Evolutionary conservation across 2,329 filamentous ascomycete genomes (phyloP).

Genomic region (Pleoardoris graminearum): DNA sequence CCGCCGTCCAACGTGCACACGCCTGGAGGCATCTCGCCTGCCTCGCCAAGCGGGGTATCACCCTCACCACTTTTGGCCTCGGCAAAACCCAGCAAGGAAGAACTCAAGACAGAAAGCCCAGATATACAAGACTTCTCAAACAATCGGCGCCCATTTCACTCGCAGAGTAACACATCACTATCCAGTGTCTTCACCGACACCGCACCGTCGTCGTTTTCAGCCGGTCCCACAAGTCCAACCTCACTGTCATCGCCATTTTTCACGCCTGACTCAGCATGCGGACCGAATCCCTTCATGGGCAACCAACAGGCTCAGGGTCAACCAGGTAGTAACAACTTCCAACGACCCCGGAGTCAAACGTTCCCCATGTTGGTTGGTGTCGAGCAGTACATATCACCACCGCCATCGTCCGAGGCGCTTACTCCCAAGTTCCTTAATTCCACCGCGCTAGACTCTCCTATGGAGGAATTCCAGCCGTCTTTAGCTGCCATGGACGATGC

Average conservation of each 20-base stretch:
- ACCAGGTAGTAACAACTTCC: constrained; percentile 59
- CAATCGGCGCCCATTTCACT: constrained; percentile 67
- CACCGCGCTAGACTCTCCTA: constrained; percentile 56
- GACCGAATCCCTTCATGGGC: constrained; percentile 64
- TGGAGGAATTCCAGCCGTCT: constrained; percentile 50
- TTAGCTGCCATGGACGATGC: constrained; percentile 48
- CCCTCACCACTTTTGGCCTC: constrained; percentile 67
- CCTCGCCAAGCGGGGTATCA: constrained; percentile 69
- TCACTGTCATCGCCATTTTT: constrained; percentile 77
- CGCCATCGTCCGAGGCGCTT: constrained; percentile 56
- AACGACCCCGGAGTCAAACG: constrained; percentile 83
- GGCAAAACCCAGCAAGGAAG: constrained; percentile 70
- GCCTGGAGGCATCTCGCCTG: constrained; percentile 69
- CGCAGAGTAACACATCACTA: constrained; percentile 67
- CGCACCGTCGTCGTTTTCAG: constrained; percentile 68
- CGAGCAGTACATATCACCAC: constrained; percentile 60
- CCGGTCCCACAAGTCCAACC: constrained; percentile 71
- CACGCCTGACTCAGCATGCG: constrained; percentile 70
- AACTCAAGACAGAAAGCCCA: constrained; percentile 60
- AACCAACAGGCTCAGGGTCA: constrained; percentile 56
- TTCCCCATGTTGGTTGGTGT: constrained; percentile 71
- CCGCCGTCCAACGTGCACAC: constrained; percentile 63
- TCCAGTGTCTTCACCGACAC: constrained; percentile 69
- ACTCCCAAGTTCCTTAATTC: constrained; percentile 58
- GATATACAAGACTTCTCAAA: constrained; percentile 63